Evolutionary conservation across 495 filamentous ascomycete genomes (phyloP).

Genomic region (Lasiosphaeris hirsuta): DNA sequence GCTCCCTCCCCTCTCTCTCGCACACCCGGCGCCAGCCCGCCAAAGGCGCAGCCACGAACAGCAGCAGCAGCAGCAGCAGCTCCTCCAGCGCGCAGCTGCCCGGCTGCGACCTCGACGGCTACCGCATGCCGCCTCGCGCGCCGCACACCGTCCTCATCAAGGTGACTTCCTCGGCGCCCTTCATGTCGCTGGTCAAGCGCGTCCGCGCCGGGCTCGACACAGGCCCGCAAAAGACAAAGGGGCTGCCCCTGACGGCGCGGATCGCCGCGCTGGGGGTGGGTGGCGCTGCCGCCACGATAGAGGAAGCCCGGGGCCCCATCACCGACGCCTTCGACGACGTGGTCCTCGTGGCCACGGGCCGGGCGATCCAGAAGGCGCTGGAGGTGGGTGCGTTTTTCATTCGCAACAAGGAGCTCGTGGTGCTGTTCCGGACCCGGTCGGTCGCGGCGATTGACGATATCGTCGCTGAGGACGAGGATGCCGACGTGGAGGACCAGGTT

Average conservation of each 20-base stretch:
- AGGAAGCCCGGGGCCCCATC: background rate
- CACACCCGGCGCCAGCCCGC: background rate
- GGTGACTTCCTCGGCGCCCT: constrained; percentile 68
- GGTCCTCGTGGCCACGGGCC: constrained; percentile 72
- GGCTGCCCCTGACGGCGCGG: constrained; percentile 39
- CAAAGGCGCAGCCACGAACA: too few species aligned
- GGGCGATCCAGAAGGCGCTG: constrained; percentile 71
- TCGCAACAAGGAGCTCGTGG: constrained; percentile 52
- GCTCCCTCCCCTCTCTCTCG: constrained; percentile 20
- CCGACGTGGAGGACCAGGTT: constrained; percentile 53
- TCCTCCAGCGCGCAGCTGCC: constrained; percentile 30
- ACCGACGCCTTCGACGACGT: constrained; percentile 50
- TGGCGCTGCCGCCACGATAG: constrained; percentile 3
- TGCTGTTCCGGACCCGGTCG: constrained; percentile 60
- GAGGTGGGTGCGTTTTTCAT: constrained; percentile 62
- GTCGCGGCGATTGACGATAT: constrained; percentile 72
- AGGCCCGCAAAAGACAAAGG: constrained; percentile 39
- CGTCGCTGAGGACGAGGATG: constrained; percentile 39
- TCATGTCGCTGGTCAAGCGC: constrained; percentile 80
- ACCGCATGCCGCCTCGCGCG: constrained; percentile 53
- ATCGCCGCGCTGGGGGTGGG: constrained; percentile 37
- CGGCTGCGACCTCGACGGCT: constrained; percentile 66
- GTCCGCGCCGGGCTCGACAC: constrained; percentile 70
- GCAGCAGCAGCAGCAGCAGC: constrained; percentile 18
- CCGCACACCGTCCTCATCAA: constrained; percentile 59